Percentiles rank a stretch among this genome's conserved stretches.
Conservation (phyloP, 2,329 filamentous ascomycete species). For the Alternaria gaisen region DNA sequence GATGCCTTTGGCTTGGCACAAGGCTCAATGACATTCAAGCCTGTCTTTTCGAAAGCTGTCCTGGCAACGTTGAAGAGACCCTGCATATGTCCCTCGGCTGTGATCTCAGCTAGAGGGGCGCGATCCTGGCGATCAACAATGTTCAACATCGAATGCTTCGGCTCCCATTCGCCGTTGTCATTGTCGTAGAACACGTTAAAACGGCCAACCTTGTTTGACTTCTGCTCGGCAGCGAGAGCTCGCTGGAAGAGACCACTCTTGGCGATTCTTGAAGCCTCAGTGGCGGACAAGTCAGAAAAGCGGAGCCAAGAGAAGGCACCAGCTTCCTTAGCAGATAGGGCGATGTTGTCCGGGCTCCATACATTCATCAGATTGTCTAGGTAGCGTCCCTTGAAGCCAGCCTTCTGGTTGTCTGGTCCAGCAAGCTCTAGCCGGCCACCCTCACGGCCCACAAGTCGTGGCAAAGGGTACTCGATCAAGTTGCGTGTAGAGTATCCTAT, state of each 20-base stretch:
- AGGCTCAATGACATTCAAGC: constrained; percentile 80
- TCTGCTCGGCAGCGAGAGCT: constrained; percentile 66
- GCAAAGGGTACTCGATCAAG: constrained; percentile 83
- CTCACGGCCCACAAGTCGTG: constrained; percentile 82
- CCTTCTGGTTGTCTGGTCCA: constrained; percentile 74
- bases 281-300: constrained; percentile 79
- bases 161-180: constrained; percentile 72
- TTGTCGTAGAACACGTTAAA: constrained; percentile 74
- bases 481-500: constrained; percentile 90
- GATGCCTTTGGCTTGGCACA: constrained; percentile 80
- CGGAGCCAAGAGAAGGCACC: constrained; percentile 88
- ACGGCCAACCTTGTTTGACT: constrained; percentile 67
- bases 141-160: constrained; percentile 81
- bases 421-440: constrained; percentile 78
- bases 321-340: constrained; percentile 66
- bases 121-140: constrained; percentile 76
- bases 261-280: constrained; percentile 75
- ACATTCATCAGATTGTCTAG: constrained; percentile 87
- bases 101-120: constrained; percentile 72
- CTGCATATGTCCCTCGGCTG: constrained; percentile 74
- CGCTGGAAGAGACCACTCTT: constrained; percentile 78
- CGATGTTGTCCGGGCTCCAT: constrained; percentile 82
- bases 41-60: constrained; percentile 70
- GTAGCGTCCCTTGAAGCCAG: constrained; percentile 82
- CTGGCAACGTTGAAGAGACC: constrained; percentile 82